These are phyloP conservation scores for Fusarium udum DNA, from an alignment of 2,329 filamentous ascomycete species.

Conservation along the genomic window DNA sequence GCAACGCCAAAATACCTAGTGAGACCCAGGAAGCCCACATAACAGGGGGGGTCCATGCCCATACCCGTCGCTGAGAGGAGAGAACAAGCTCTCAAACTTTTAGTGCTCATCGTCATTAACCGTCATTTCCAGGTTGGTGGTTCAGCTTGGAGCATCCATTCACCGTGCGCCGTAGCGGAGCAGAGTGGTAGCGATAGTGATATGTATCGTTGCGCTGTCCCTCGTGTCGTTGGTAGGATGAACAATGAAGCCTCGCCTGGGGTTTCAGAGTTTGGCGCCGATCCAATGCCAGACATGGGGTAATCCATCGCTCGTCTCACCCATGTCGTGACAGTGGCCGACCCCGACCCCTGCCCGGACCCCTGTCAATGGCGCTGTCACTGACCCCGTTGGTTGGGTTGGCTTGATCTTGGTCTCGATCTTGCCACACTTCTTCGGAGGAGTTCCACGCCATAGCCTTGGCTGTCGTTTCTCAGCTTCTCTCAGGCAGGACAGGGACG, in stretches of 20 bases:
- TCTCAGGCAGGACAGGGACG: background rate
- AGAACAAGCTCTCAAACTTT: background rate
- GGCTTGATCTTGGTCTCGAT: constrained; percentile 20
- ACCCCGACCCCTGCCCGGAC: background rate
- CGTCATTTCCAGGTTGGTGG: background rate
- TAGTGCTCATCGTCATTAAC: background rate
- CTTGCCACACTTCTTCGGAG: background rate
- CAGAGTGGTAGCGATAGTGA: background rate
- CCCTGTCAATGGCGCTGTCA: background rate
- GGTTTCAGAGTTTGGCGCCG: constrained; percentile 21
- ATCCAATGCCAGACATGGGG: constrained; percentile 29
- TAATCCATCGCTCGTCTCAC: constrained; percentile 11
- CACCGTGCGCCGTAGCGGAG: background rate
- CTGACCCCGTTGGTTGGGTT: constrained; percentile 10
- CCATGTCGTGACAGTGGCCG: background rate
- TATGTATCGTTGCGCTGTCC: background rate
- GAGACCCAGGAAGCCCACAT: background rate
- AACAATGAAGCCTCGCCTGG: background rate
- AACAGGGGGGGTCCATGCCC: background rate
- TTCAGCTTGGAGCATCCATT: background rate
- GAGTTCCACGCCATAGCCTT: constrained; percentile 14
- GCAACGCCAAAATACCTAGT: constrained; percentile 6
- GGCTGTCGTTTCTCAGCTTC: background rate
- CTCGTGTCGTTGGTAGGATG: background rate
- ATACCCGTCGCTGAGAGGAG: background rate